Evolutionary conservation across 1,284 basidiomycete genomes (phyloP).

Genomic region (Porodaedalea pini): DNA sequence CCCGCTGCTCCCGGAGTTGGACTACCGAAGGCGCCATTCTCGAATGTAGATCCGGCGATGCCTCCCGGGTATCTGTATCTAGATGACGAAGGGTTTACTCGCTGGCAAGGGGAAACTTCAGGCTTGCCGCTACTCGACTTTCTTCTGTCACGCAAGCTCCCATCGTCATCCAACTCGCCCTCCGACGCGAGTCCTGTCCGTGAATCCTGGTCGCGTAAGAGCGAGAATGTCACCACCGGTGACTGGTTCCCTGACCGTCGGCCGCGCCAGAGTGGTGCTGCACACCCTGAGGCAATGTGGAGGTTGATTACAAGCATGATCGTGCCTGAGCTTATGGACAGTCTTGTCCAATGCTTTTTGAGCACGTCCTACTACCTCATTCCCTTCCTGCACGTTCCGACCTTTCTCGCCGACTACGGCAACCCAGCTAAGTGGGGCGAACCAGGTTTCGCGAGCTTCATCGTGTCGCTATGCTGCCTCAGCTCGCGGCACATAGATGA

Average conservation of each 20-base stretch:
- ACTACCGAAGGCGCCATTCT: slow-evolving; percentile 40
- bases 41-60: slow-evolving; percentile 43
- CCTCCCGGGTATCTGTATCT: slow-evolving; percentile 76
- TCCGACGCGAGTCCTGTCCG: slow-evolving; percentile 26
- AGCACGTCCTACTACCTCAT: slow-evolving; percentile 90
- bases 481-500: slow-evolving; percentile 89
- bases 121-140: slow-evolving; percentile 83
- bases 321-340: slow-evolving; percentile 86
- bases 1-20: slow-evolving; percentile 26
- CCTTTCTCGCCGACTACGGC: slow-evolving; percentile 85
- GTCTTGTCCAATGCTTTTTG: slow-evolving; percentile 75
- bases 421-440: slow-evolving; percentile 91
- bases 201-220: slow-evolving; percentile 27
- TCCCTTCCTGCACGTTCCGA: slow-evolving; percentile 87
- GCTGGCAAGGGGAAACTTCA: slow-evolving; percentile 88
- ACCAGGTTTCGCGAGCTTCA: slow-evolving; percentile 87
- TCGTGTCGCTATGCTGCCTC: slow-evolving; percentile 84
- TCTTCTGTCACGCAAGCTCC: slow-evolving; percentile 56
- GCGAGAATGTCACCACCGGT: slow-evolving; percentile 33
- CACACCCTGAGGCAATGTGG: slow-evolving; percentile 78
- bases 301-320: slow-evolving; percentile 71
- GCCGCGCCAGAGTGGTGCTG: slow-evolving; percentile 59
- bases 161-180: slow-evolving; percentile 34
- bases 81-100: slow-evolving; percentile 77
- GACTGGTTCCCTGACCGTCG: slow-evolving; percentile 80